Evolutionary conservation across 371 early-diverging fungal genomes (phyloP).

Genomic region (Mortierella sp.): DNA sequence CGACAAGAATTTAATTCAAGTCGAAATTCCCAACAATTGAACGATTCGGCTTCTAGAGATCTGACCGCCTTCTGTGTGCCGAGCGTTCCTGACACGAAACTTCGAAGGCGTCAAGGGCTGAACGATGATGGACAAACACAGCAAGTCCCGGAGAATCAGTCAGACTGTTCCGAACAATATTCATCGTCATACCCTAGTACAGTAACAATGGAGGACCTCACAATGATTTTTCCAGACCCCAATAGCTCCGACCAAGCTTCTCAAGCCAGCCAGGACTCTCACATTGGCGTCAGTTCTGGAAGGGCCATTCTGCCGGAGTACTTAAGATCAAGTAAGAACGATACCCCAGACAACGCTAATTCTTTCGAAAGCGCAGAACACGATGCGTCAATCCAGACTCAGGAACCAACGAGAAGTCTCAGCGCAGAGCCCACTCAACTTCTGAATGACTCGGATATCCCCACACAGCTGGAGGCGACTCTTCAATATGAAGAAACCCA

Average conservation of each 20-base stretch:
- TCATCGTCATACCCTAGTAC: too few relatives aligned
- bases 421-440: neutral
- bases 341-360: neutral
- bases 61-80: neutral
- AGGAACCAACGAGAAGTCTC: neutral
- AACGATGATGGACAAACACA: neutral
- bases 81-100: too few relatives aligned
- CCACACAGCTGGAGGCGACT: neutral
- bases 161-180: neutral
- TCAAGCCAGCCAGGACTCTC: neutral
- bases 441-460: neutral
- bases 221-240: too few relatives aligned
- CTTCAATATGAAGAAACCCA: neutral
- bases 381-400: neutral
- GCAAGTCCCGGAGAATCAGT: neutral
- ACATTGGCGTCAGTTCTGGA: neutral
- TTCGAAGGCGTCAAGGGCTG: neutral
- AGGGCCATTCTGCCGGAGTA: too few relatives aligned
- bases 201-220: too few relatives aligned
- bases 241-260: neutral
- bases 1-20: neutral
- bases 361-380: neutral
- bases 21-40: neutral
- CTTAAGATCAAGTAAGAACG: neutral
- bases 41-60: neutral